Base-by-base conservation (phyloP, 805 yeast species). In the Wickerhamiella domercqiae region DNA sequence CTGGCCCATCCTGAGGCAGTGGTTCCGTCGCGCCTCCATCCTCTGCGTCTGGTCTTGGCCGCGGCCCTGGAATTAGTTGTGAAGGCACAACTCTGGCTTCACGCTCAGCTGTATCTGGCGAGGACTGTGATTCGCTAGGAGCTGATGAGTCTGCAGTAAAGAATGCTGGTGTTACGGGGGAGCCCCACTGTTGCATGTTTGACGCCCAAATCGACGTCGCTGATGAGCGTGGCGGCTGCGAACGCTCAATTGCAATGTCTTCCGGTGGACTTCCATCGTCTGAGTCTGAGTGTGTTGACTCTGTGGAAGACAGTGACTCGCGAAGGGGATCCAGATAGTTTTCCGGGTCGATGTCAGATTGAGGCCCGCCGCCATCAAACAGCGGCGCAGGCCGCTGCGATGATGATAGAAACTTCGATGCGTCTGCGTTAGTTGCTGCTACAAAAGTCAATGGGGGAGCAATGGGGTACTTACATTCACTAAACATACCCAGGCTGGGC, bases 391-490 rank as follows among this genome's bases (percentile, higher is more conserved):
- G 50, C 29, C 51, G 44, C 46, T 48, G 55, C 21, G 60, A 55
- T 39, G 54, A 54, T 13, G 59, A 45, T 35, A 59, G 51, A 33
- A 57, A 52, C 44, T 53, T 49, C 14, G 62, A 57, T 11, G 63
- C 59, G 46, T 60, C 33, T 30, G 16, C 13, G 7, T 29, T 7
- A 15, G 33, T 30, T 17, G 13, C 21, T 30, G 13, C 13, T 9
- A 17, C 33, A 17, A n/a, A 9, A 30, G 11, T 13, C 7, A 21
- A n/a, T 17, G 21, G n/a, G 18, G 5, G n/a, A 5, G 6, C 21
- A 30, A 30, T 30, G 16, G 33, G 21, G n/a, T 30, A 30, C 33
- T 30, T 30, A 30, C 33, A 30, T 16, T 30, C 33, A 15, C 33
- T 30, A 21, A 30, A 30, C 33, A 30, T 30, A 13, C 13, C 33